A percentile compares a stretch with the other conserved stretches of the same genome.
Conservation (phyloP, 176 grass and related monocot species). For the Hordeum vulgare region MorexV3_pseudomolecules_assembly NC_058519.1:555606217-555606716, state of each 20-base stretch:
- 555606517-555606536: neutral
- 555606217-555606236: neutral
- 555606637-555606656: neutral
- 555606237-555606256: neutral
- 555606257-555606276: neutral
- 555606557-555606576: neutral
- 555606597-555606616: neutral
- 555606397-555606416: neutral
- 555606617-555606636: neutral
- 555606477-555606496: neutral
- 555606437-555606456: neutral
- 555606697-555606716: neutral
- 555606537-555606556: neutral
- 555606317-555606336: neutral
- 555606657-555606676: neutral
- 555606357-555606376: neutral
- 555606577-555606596: neutral
- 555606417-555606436: neutral
- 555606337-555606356: neutral
- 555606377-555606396: neutral
- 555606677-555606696: neutral
- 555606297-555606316: neutral
- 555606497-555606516: neutral
- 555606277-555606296: neutral
- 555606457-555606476: neutral